Evolutionary conservation across 1,284 basidiomycete species (phyloP).

Genomic region (Pseudozyma sp.): DNA sequence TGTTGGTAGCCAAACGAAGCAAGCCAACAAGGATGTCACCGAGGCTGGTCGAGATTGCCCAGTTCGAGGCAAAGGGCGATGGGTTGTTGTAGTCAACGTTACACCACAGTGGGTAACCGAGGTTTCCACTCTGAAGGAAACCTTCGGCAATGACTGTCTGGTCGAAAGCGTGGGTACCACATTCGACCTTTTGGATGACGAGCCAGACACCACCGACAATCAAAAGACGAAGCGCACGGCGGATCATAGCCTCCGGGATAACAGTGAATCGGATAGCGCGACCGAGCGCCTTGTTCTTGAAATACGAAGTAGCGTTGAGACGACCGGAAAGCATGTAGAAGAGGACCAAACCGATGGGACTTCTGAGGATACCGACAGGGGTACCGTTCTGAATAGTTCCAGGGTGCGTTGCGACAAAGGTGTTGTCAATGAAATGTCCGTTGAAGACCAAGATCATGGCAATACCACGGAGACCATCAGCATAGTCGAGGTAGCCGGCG

Average conservation of each 20-base stretch:
- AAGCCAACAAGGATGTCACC: constrained; percentile 68
- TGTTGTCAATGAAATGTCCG: constrained; percentile 70
- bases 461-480: constrained; percentile 70
- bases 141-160: constrained; percentile 65
- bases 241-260: constrained; percentile 69
- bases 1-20: constrained; percentile 69
- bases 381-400: constrained; percentile 67
- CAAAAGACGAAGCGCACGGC: constrained; percentile 69
- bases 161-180: constrained; percentile 54
- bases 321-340: constrained; percentile 70
- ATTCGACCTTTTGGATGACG: constrained; percentile 69
- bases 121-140: constrained; percentile 58
- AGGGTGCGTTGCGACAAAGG: constrained; percentile 67
- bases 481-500: constrained; percentile 67
- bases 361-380: constrained; percentile 52
- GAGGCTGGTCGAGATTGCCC: constrained; percentile 53
- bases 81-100: constrained; percentile 61
- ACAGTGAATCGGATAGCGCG: constrained; percentile 64
- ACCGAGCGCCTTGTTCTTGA: constrained; percentile 62
- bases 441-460: constrained; percentile 69
- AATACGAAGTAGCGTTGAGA: constrained; percentile 69
- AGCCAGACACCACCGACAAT: constrained; percentile 69
- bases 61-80: constrained; percentile 33
- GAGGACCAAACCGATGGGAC: constrained; percentile 34
- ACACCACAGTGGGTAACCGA: constrained; percentile 70